Evolutionary conservation across 1,284 basidiomycete genomes (phyloP).

Genomic region (Microbotryum intermedium): DNA sequence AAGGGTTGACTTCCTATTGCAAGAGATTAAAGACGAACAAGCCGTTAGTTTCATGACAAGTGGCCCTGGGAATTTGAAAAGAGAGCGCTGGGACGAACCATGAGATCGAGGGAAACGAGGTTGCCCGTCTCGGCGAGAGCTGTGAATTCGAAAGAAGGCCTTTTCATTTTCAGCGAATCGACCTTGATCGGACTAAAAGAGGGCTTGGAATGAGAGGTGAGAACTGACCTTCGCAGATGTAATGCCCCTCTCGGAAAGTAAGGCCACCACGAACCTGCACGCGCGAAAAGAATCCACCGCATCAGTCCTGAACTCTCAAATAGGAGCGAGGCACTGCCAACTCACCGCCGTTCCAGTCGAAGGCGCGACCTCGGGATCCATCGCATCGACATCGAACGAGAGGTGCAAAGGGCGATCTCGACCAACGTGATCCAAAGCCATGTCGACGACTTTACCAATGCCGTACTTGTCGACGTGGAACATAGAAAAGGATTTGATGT

Average conservation of each 20-base stretch:
- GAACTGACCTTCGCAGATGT: constrained; percentile 66
- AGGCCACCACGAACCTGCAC: constrained; percentile 79
- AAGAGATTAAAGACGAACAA: neutral
- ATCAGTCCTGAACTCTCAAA: neutral
- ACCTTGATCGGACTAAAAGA: neutral
- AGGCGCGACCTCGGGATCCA: constrained; percentile 85
- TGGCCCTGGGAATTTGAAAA: neutral
- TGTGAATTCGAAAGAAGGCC: neutral
- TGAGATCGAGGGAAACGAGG: constrained; percentile 81
- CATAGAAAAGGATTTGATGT: constrained; percentile 94
- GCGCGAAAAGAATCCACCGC: neutral
- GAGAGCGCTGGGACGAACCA: constrained; percentile 48
- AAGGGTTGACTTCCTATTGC: constrained; percentile 90
- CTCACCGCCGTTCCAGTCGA: constrained; percentile 84
- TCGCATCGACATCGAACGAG: constrained; percentile 77
- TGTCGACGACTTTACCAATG: constrained; percentile 88
- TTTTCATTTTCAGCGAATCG: neutral
- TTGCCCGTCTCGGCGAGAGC: constrained; percentile 86
- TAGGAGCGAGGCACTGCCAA: neutral
- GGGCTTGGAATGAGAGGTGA: too few relatives aligned
- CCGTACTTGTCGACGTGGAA: constrained; percentile 96
- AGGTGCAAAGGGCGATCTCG: constrained; percentile 81
- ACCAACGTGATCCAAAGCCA: constrained; percentile 91
- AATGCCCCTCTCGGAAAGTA: constrained; percentile 94
- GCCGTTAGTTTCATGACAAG: neutral